Percentiles rank a stretch among this genome's conserved stretches.
Conservation (phyloP, 257 asterid genomes). For the Przewalskia tangutica region DNA sequence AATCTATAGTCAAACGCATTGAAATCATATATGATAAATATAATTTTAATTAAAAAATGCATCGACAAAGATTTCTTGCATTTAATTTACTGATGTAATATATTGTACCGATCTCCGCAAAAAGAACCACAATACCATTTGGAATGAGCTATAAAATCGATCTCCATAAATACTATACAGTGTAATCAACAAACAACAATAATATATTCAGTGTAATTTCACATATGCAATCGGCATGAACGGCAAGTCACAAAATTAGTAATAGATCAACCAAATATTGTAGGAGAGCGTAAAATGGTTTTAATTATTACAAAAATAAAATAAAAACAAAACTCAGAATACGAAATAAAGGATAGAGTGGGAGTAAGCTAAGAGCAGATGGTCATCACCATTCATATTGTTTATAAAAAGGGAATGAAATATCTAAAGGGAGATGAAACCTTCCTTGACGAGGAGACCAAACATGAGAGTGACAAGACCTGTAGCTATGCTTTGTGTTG, state of each 20-base stretch:
- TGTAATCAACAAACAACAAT: no score
- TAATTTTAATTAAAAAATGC: no score
- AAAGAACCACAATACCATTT: not conserved
- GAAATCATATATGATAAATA: no score
- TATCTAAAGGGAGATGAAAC: constrained; percentile 48
- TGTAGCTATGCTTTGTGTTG: constrained; percentile 52
- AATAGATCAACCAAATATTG: not conserved
- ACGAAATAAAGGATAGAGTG: not conserved
- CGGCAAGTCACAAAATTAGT: not conserved
- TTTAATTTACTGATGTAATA: no score
- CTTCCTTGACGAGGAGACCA: constrained; percentile 90
- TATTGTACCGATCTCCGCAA: no score
- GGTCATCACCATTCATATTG: not conserved
- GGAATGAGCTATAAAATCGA: no score
- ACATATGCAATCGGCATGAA: no score
- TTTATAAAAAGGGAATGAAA: not conserved
- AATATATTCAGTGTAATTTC: no score
- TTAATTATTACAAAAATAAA: not conserved
- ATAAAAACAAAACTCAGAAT: not conserved
- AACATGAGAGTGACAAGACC: constrained; percentile 63
- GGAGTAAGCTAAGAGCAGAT: not conserved
- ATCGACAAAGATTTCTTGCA: no score
- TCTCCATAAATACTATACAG: no score
- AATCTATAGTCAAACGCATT: not conserved
- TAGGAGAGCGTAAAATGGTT: not conserved